Conservation (phyloP, 768 basidiomycete genomes). For the Phaffia australis region DNA sequence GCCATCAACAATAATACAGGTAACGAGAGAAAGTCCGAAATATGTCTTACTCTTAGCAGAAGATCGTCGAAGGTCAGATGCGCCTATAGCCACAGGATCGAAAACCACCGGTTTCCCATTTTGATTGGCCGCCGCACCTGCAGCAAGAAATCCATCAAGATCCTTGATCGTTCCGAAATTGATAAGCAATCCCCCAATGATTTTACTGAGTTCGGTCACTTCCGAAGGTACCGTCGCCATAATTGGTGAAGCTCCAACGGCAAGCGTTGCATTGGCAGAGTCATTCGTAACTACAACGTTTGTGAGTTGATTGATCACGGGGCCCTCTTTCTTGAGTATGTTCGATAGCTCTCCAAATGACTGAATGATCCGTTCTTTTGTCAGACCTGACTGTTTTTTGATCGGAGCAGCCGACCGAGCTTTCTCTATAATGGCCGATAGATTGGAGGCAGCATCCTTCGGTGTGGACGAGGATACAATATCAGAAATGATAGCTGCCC, state of each 20-base stretch:
- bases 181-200: constrained; percentile 60
- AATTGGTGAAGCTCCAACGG: constrained; percentile 79
- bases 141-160: constrained; percentile 62
- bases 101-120: constrained; percentile 67
- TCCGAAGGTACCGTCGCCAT: constrained; percentile 81
- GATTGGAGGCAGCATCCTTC: background rate
- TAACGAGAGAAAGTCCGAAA: constrained; percentile 20
- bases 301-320: constrained; percentile 80
- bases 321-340: constrained; percentile 47
- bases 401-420: background rate
- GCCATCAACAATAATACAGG: background rate
- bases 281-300: constrained; percentile 75
- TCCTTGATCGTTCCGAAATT: constrained; percentile 61
- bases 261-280: constrained; percentile 79
- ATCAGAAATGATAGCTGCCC: constrained; percentile 80
- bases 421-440: constrained; percentile 16
- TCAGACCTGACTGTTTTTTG: background rate
- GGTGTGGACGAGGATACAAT: constrained; percentile 61
- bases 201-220: constrained; percentile 62
- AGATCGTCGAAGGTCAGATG: constrained; percentile 57
- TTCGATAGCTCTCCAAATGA: constrained; percentile 44
- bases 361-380: constrained; percentile 2
- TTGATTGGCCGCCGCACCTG: constrained; percentile 48
- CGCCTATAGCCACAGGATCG: constrained; percentile 86
- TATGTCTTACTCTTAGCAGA: constrained; percentile 49